Percentiles rank a stretch among this genome's conserved stretches.
Evolutionary conservation across 371 early-diverging fungal species (phyloP).

Genomic region (Lichtheimia hyalospora): DNA sequence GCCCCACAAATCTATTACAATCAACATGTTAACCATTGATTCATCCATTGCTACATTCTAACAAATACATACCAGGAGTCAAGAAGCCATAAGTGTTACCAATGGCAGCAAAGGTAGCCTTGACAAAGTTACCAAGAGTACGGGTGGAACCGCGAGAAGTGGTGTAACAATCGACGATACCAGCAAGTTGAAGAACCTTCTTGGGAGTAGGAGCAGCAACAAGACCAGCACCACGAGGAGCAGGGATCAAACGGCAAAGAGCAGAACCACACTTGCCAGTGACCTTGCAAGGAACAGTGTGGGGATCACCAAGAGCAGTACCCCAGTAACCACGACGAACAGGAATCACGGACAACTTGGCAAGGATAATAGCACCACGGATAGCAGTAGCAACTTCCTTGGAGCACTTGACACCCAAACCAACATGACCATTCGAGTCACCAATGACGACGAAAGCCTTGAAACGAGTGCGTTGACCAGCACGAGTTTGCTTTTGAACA

Average conservation of each 20-base stretch:
- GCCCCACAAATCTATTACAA: slow-evolving; percentile 80
- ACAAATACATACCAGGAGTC: slow-evolving; percentile 69
- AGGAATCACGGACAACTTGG: slow-evolving; percentile 98
- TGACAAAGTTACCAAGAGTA: slow-evolving; percentile 98
- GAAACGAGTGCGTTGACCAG: slow-evolving; percentile 99
- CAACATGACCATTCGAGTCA: slow-evolving; percentile 97
- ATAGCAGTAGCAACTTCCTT: slow-evolving; percentile 99
- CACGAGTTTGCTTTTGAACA: slow-evolving; percentile 99
- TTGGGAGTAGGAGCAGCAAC: slow-evolving; percentile 97
- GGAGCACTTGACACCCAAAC: slow-evolving; percentile 99
- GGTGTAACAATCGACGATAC: slow-evolving; percentile 99
- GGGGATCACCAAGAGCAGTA: slow-evolving; percentile 94
- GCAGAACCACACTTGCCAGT: slow-evolving; percentile 99
- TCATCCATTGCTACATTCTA: background rate
- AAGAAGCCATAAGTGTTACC: slow-evolving; percentile 97
- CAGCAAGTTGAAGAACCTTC: slow-evolving; percentile 98
- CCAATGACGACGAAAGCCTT: slow-evolving; percentile 99
- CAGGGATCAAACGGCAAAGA: slow-evolving; percentile 64
- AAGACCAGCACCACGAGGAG: slow-evolving; percentile 98
- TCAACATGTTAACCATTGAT: background rate
- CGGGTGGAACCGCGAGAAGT: slow-evolving; percentile 91
- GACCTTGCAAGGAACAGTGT: slow-evolving; percentile 99
- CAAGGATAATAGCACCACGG: slow-evolving; percentile 98
- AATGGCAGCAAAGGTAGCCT: slow-evolving; percentile 99
- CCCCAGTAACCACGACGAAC: slow-evolving; percentile 99